Conservation (phyloP, 768 basidiomycete species). For the Amanita rubescens region DNA sequence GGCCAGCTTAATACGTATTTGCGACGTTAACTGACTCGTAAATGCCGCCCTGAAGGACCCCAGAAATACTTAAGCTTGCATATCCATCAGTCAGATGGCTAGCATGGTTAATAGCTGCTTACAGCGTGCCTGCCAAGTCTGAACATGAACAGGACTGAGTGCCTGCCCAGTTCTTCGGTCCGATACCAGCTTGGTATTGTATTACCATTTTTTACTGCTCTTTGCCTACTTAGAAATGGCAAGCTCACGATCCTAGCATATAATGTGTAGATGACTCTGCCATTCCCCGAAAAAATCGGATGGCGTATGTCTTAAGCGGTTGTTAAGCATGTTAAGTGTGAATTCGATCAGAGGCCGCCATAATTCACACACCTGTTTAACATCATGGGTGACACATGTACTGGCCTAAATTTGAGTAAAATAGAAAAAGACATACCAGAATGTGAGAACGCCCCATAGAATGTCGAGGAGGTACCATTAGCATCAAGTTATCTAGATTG, state of each 20-base stretch:
- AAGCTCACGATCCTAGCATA: constrained; percentile 61
- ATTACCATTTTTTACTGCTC: neutral
- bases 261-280: constrained; percentile 69
- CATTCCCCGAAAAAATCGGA: constrained; percentile 68
- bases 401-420: constrained; percentile 23
- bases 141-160: constrained; percentile 68
- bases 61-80: constrained; percentile 54
- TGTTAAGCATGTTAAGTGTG: too few species aligned
- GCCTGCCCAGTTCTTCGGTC: constrained; percentile 59
- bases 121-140: constrained; percentile 56
- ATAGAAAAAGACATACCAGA: constrained; percentile 33
- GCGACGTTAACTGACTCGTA: constrained; percentile 21
- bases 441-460: constrained; percentile 58
- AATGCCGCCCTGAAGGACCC: constrained; percentile 56
- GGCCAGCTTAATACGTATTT: neutral
- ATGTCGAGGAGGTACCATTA: constrained; percentile 60
- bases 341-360: neutral
- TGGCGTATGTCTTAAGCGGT: constrained; percentile 46
- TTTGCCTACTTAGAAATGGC: neutral
- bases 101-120: constrained; percentile 11
- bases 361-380: constrained; percentile 41
- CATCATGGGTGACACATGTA: constrained; percentile 46
- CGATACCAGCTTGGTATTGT: constrained; percentile 52
- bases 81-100: neutral
- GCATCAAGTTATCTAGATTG: constrained; percentile 51